Evolutionary conservation across 495 filamentous ascomycete genomes (phyloP).

Genomic region (Wilcoxina mikolae): DNA sequence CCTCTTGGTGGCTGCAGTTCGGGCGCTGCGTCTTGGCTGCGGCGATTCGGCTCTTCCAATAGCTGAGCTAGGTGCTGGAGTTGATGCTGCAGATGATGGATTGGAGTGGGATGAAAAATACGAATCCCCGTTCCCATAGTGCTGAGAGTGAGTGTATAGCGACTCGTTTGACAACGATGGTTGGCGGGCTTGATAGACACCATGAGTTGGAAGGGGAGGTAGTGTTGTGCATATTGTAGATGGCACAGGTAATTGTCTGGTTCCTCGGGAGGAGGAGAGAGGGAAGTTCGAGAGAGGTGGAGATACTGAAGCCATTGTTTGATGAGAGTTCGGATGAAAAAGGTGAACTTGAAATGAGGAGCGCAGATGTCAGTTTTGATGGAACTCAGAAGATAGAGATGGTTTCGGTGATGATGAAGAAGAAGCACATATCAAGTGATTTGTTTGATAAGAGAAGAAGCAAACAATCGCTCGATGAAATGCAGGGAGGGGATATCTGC

Average conservation of each 20-base stretch:
- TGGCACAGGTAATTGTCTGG: slow-evolving; percentile 7
- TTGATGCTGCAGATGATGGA: slow-evolving; percentile 22
- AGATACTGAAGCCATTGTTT: slow-evolving; percentile 7
- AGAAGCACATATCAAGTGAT: slow-evolving; percentile 2
- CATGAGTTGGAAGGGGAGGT: slow-evolving; percentile 1
- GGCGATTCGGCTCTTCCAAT: slow-evolving; percentile 11
- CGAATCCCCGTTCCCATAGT: slow-evolving; percentile 9
- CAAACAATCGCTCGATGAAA: background rate
- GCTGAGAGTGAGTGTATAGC: background rate
- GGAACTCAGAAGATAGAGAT: background rate
- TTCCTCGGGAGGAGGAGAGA: slow-evolving; percentile 7
- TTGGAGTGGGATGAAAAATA: slow-evolving; percentile 23
- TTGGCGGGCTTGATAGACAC: background rate
- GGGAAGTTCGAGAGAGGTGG: slow-evolving; percentile 3
- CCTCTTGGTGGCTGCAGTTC: slow-evolving; percentile 19
- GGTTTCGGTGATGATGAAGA: background rate
- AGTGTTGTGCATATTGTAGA: slow-evolving; percentile 3
- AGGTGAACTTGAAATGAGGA: too few relatives aligned
- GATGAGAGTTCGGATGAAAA: background rate
- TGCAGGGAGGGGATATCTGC: background rate
- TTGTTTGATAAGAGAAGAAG: slow-evolving; percentile 1
- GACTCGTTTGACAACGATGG: slow-evolving; percentile 4
- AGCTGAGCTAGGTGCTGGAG: slow-evolving; percentile 16
- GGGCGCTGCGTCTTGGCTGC: slow-evolving; percentile 13
- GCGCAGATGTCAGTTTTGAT: background rate